Evolutionary conservation across 345 rosid genomes (phyloP), one percentile per base, ranked within the genome.

Genomic region (Bruguiera gymnorhiza): DNA sequence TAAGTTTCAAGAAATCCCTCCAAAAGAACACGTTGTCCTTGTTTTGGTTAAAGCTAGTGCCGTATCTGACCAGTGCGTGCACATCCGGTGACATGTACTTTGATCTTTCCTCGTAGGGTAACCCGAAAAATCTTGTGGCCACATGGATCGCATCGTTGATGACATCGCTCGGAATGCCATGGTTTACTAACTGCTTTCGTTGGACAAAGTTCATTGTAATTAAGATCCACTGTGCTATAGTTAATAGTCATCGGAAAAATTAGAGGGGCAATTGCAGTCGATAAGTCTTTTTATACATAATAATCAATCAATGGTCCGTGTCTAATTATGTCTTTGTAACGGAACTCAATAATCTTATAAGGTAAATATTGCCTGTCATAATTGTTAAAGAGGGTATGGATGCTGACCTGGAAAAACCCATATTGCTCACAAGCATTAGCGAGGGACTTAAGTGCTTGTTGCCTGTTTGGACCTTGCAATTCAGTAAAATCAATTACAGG

Each of bases 1-100:
- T 79, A 21, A 93, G 82, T 76, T 93, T 93, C 75, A 93, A 76
- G 81, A 93, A 90, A 68, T 93, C 98, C 81, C 97, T 86, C 98
- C 98, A 93, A 63, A 87, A 87, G 59, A 89, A 93, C 55, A 93
- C 96, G 37, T 75, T 73, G 72, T 93, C 98, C 67, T 87, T 90
- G 75, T 6, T 89, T 73, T 93, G 98, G 80, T 90, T 93, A 52
- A 89, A 89, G 83, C 98, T 93, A 2, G 98, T 93, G 34, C 98
- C 98, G 48, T 83, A 93, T 32, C 98, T 84, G 32, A 89, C 98
- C 15, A 84, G 82, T 24, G 92, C 79, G 0, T 62, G 46, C 92
- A 93, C 85, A 67, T 93, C 89, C 7, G 89, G 34, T 2, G 94
- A 73, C 98, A 93, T 89, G 85, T 90, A 86, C 67, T 81, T 87